phyloP scores from a whole-genome alignment of 2,329 filamentous ascomycete genomes.

The Cadophora sp. region DNA sequence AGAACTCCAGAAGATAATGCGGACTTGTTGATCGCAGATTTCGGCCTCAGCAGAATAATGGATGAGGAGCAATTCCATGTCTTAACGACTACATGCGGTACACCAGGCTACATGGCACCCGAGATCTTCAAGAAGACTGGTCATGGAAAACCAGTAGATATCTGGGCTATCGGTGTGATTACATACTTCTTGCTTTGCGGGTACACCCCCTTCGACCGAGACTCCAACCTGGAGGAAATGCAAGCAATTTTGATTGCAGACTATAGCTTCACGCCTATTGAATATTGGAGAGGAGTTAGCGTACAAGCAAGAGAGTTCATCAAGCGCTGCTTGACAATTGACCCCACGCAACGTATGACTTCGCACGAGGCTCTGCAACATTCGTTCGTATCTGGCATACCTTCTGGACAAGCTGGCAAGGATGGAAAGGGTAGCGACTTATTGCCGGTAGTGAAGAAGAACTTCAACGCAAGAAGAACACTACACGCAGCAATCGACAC shows the following conservation, averaged over 20 bases:
- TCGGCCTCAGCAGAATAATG: conserved; percentile 96
- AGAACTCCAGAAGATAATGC: conserved; percentile 97
- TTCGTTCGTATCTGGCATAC: conserved; percentile 64
- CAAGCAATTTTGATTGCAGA: conserved; percentile 96
- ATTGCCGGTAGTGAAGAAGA: conserved; percentile 74
- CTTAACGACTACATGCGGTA: conserved; percentile 95
- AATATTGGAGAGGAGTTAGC: conserved; percentile 97
- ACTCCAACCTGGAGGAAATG: conserved; percentile 99
- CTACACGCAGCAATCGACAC: conserved; percentile 75
- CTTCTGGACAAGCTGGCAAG: conserved; percentile 50
- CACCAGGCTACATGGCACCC: conserved; percentile 98
- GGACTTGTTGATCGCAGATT: conserved; percentile 95
- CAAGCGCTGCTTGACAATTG: conserved; percentile 87
- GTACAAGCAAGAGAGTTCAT: conserved; percentile 90
- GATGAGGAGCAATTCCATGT: conserved; percentile 99
- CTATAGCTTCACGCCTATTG: conserved; percentile 91
- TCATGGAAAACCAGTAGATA: conserved; percentile 96
- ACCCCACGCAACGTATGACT: conserved; percentile 86
- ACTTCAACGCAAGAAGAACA: conserved; percentile 74
- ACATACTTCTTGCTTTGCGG: conserved; percentile 98
- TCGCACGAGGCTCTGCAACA: conserved; percentile 79
- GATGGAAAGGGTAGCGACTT: conserved; percentile 64
- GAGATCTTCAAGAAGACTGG: conserved; percentile 99
- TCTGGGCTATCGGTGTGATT: conserved; percentile 98
- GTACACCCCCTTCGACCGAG: conserved; percentile 97